Percentiles rank a stretch among this genome's conserved stretches.
Evolutionary conservation across 768 basidiomycete genomes (phyloP).

Genomic region (Lactarius sanguifluus): DNA sequence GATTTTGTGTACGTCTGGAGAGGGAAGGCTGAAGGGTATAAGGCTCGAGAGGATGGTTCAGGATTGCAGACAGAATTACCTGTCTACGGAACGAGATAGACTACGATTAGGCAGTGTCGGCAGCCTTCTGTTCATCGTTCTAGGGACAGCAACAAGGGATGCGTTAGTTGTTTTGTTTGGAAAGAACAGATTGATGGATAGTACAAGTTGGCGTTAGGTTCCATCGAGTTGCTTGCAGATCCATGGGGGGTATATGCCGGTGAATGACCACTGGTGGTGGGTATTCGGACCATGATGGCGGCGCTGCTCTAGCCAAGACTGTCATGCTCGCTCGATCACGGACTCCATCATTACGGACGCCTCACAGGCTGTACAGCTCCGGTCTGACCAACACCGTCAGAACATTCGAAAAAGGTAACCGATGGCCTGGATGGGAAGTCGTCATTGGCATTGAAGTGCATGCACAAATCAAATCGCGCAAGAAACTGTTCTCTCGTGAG

Average conservation of each 20-base stretch:
- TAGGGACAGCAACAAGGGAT: background rate
- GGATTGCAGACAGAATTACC: background rate
- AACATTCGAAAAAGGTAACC: slow-evolving; percentile 29
- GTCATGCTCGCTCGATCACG: slow-evolving; percentile 26
- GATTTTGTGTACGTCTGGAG: slow-evolving; percentile 13
- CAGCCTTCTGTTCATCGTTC: slow-evolving; percentile 11
- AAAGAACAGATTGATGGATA: slow-evolving; percentile 2
- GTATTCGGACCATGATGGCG: slow-evolving; percentile 13
- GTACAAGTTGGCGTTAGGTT: slow-evolving; percentile 7
- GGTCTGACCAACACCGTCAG: slow-evolving; percentile 12
- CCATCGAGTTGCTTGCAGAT: background rate
- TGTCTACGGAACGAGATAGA: slow-evolving; percentile 6
- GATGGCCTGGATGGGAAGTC: slow-evolving; percentile 88
- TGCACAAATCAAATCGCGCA: slow-evolving; percentile 84
- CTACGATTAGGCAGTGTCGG: slow-evolving; percentile 12
- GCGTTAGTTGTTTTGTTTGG: slow-evolving; percentile 8
- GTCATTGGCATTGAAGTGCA: slow-evolving; percentile 95
- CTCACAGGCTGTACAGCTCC: slow-evolving; percentile 15
- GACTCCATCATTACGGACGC: slow-evolving; percentile 15
- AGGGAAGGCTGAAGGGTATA: slow-evolving; percentile 8
- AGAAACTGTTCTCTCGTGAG: slow-evolving; percentile 85
- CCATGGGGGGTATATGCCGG: slow-evolving; percentile 19
- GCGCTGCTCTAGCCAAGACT: slow-evolving; percentile 9
- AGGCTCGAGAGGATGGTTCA: background rate
- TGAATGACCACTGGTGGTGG: slow-evolving; percentile 5